A percentile compares a stretch with the other conserved stretches of the same genome.
Conservation (phyloP, 305 asterid species). For the Plantago rigida region DNA sequence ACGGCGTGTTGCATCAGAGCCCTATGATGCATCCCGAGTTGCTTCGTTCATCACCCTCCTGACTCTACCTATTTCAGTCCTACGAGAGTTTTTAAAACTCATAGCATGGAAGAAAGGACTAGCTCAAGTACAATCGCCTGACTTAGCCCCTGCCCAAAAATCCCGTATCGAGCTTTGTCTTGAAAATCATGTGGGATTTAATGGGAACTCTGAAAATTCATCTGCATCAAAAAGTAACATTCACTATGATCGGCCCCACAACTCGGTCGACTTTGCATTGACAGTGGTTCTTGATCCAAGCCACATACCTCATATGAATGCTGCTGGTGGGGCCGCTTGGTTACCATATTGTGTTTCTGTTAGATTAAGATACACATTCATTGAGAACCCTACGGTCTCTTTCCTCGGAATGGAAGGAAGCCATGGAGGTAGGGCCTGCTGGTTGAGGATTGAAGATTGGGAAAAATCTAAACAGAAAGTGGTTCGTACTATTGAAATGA, state of each 20-base stretch:
- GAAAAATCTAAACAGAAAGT: constrained; percentile 81
- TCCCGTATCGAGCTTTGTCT: constrained; percentile 92
- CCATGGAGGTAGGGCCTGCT: constrained; percentile 97
- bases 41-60: constrained; percentile 93
- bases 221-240: constrained; percentile 75
- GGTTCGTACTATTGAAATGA: constrained; percentile 53
- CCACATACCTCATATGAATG: constrained; percentile 80
- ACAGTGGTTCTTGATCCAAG: constrained; percentile 89
- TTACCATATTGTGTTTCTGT: constrained; percentile 91
- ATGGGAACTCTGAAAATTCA: constrained; percentile 44
- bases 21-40: constrained; percentile 94
- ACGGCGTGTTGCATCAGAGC: constrained; percentile 98
- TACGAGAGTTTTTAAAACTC: constrained; percentile 85
- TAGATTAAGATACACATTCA: constrained; percentile 65
- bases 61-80: constrained; percentile 82
- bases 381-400: constrained; percentile 59
- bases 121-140: constrained; percentile 73
- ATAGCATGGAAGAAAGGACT: constrained; percentile 97
- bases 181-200: constrained; percentile 76
- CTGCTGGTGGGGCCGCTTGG: constrained; percentile 99
- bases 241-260: constrained; percentile 68
- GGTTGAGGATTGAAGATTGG: constrained; percentile 79
- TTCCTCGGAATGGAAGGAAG: constrained; percentile 95
- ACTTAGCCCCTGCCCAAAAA: constrained; percentile 68
- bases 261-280: constrained; percentile 82